A percentile compares a stretch with the other conserved stretches of the same genome.
These are phyloP conservation scores for Lactifluus piperatus DNA, from an alignment of 768 basidiomycete genomes.

Conservation along the genomic window DNA sequence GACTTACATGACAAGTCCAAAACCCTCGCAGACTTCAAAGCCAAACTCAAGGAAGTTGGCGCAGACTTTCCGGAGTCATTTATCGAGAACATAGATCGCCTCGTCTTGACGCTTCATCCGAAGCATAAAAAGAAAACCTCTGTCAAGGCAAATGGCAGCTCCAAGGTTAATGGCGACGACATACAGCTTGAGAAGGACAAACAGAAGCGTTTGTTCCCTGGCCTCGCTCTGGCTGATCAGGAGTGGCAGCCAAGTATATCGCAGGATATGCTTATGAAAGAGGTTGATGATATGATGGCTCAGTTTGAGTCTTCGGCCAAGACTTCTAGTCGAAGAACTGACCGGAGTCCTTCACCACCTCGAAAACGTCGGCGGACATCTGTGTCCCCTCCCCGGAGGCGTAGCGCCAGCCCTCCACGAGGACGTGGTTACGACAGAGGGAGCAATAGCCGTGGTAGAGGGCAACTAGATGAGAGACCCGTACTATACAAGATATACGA, in stretches of 20 bases:
- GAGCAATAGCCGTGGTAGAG: constrained; percentile 34
- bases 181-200: constrained; percentile 56
- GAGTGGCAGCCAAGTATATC: constrained; percentile 49
- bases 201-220: constrained; percentile 82
- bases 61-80: constrained; percentile 87
- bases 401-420: constrained; percentile 52
- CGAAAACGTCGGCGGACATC: constrained; percentile 55
- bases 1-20: constrained; percentile 78
- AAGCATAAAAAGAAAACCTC: constrained; percentile 80
- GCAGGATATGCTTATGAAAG: constrained; percentile 79
- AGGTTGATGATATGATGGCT: constrained; percentile 84
- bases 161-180: constrained; percentile 28
- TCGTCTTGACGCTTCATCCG: constrained; percentile 87
- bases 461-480: constrained; percentile 67
- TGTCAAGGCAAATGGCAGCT: constrained; percentile 31
- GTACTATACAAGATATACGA: constrained; percentile 92
- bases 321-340: constrained; percentile 41
- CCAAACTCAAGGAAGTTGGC: constrained; percentile 63
- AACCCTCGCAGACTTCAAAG: constrained; percentile 72
- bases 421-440: constrained; percentile 40
- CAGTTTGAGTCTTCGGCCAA: constrained; percentile 61
- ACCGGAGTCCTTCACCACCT: constrained; percentile 29
- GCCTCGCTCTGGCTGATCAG: constrained; percentile 73
- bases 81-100: constrained; percentile 79
- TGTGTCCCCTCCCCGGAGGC: constrained; percentile 38